Conservation (phyloP, 2,329 filamentous ascomycete genomes). For the Calonectria crousiana region DNA sequence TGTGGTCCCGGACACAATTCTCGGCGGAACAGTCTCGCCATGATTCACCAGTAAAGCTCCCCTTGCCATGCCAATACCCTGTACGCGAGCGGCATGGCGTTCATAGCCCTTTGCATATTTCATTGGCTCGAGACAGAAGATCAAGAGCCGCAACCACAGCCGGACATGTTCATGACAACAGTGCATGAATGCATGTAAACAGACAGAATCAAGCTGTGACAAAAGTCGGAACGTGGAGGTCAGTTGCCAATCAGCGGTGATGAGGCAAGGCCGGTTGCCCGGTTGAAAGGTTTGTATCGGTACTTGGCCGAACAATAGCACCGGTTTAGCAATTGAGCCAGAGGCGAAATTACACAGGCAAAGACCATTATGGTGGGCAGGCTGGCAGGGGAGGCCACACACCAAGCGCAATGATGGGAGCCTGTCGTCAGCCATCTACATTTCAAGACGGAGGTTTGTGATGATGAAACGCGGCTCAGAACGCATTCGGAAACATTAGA, state of each 20-base stretch:
- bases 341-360: slow-evolving; percentile 40
- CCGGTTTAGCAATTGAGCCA: slow-evolving; percentile 33
- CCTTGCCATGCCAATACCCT: slow-evolving; percentile 23
- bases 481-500: slow-evolving; percentile 33
- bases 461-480: slow-evolving; percentile 30
- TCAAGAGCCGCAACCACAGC: slow-evolving; percentile 35
- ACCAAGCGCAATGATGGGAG: slow-evolving; percentile 29
- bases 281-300: slow-evolving; percentile 38
- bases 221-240: background rate
- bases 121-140: slow-evolving; percentile 29
- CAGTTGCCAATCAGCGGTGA: slow-evolving; percentile 4
- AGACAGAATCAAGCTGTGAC: background rate
- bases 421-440: slow-evolving; percentile 40
- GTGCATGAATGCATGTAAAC: background rate
- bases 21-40: slow-evolving; percentile 9
- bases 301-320: slow-evolving; percentile 38
- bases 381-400: slow-evolving; percentile 30
- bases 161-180: background rate
- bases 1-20: slow-evolving; percentile 29
- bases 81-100: slow-evolving; percentile 38
- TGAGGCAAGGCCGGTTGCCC: slow-evolving; percentile 31
- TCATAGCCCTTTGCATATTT: slow-evolving; percentile 36
- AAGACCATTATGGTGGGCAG: slow-evolving; percentile 22
- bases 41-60: slow-evolving; percentile 27
- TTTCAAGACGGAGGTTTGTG: slow-evolving; percentile 25